Evolutionary conservation across 768 basidiomycete species (phyloP).

Genomic region (Chalciporus sphaerocephalus): DNA sequence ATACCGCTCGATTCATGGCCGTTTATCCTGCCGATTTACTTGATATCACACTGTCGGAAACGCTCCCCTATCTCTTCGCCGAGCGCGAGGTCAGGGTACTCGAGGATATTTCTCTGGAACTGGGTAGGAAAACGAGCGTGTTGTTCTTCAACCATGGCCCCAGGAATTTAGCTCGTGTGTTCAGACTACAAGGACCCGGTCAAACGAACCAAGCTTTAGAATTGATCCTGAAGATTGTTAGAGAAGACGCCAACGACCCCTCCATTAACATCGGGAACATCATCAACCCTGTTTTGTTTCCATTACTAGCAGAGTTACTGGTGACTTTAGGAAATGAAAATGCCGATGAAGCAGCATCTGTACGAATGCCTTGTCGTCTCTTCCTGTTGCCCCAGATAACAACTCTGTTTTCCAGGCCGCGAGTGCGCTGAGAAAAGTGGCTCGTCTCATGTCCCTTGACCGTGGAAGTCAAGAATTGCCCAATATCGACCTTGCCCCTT

Average conservation of each 20-base stretch:
- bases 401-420: conserved; percentile 43
- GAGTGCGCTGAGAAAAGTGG: conserved; percentile 43
- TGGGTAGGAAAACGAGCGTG: conserved; percentile 41
- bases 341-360: conserved; percentile 39
- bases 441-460: conserved; percentile 27
- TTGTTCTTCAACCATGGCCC: conserved; percentile 56
- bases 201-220: conserved; percentile 55
- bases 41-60: conserved; percentile 54
- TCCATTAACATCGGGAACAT: conserved; percentile 42
- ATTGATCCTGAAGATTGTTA: conserved; percentile 62
- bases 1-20: conserved; percentile 66
- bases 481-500: conserved; percentile 44
- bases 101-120: conserved; percentile 53
- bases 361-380: conserved; percentile 26
- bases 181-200: conserved; percentile 51
- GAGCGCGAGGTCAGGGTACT: conserved; percentile 55
- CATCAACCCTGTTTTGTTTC: conserved; percentile 63
- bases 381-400: conserved; percentile 30
- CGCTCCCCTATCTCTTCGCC: conserved; percentile 68
- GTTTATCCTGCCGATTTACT: conserved; percentile 58
- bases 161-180: conserved; percentile 62
- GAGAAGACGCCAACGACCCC: conserved; percentile 40
- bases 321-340: conserved; percentile 74
- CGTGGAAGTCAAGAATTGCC: conserved; percentile 26
- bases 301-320: conserved; percentile 71